Evolutionary conservation across 2,329 filamentous ascomycete species (phyloP).

Genomic region (Aspergillus sp.): DNA sequence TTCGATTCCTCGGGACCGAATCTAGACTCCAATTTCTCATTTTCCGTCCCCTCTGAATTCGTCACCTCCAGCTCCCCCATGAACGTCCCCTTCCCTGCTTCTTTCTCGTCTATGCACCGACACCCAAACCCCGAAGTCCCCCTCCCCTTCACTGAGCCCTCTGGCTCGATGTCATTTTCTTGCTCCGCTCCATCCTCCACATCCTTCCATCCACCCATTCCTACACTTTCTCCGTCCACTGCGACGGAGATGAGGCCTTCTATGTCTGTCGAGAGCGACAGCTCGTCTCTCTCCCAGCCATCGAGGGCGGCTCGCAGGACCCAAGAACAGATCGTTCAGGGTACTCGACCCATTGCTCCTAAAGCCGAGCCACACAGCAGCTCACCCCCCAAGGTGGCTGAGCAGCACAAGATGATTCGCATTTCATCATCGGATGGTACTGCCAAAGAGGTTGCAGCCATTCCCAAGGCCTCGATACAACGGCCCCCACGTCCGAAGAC

Average conservation of each 20-base stretch:
- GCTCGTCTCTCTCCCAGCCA: slow-evolving; percentile 45
- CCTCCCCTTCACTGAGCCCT: slow-evolving; percentile 33
- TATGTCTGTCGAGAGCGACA: slow-evolving; percentile 50
- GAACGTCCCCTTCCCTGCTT: slow-evolving; percentile 31
- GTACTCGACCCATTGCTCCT: slow-evolving; percentile 53
- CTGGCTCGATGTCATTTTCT: slow-evolving; percentile 36
- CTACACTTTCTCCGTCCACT: slow-evolving; percentile 40
- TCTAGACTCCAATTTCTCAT: slow-evolving; percentile 33
- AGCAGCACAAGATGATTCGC: slow-evolving; percentile 53
- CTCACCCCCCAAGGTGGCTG: slow-evolving; percentile 32
- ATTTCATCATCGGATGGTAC: slow-evolving; percentile 56
- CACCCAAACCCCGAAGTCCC: slow-evolving; percentile 25
- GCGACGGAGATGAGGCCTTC: slow-evolving; percentile 55
- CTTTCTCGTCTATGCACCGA: slow-evolving; percentile 24
- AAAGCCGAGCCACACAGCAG: slow-evolving; percentile 42
- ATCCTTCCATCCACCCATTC: slow-evolving; percentile 29
- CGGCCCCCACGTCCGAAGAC: slow-evolving; percentile 72
- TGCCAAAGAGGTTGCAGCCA: slow-evolving; percentile 57
- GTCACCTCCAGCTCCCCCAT: slow-evolving; percentile 30
- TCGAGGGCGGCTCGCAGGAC: slow-evolving; percentile 51
- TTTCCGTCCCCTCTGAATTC: slow-evolving; percentile 33
- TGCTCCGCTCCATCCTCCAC: slow-evolving; percentile 39
- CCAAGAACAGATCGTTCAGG: slow-evolving; percentile 52
- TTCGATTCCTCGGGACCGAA: slow-evolving; percentile 45
- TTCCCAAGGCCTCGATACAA: slow-evolving; percentile 57